Evolutionary conservation across 176 grass and related monocot species (phyloP).

Genomic region (Carex littledalei): DNA sequence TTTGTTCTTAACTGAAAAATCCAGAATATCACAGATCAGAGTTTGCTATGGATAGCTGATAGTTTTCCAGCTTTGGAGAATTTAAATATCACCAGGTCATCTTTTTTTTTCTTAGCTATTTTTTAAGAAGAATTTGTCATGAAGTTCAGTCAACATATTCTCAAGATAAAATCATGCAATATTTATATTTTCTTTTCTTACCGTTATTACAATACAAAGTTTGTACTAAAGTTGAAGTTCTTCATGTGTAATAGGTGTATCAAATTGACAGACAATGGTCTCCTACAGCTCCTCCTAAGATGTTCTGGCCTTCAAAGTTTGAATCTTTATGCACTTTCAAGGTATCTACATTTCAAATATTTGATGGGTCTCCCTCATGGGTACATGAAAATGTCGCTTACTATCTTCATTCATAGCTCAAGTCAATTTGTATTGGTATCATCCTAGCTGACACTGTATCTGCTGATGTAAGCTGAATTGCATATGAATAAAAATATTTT

Average conservation of each 20-base stretch:
- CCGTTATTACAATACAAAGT: background rate
- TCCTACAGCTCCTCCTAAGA: conserved; percentile 62
- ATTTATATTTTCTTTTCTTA: background rate
- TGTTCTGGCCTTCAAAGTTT: conserved; percentile 78
- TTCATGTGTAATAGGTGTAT: conserved; percentile 50
- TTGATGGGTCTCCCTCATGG: background rate
- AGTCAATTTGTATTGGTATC: background rate
- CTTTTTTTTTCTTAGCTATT: background rate
- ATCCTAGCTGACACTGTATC: background rate
- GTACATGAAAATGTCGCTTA: background rate
- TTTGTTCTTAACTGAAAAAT: conserved; percentile 22
- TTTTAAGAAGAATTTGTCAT: background rate
- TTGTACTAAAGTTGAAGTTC: conserved; percentile 1
- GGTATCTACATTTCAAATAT: conserved; percentile 31
- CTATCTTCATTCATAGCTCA: background rate
- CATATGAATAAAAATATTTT: background rate
- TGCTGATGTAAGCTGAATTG: background rate
- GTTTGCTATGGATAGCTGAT: conserved; percentile 54
- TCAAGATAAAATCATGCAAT: background rate
- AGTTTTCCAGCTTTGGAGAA: conserved; percentile 54
- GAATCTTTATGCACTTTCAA: conserved; percentile 90
- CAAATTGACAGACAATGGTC: conserved; percentile 77
- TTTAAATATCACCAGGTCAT: conserved; percentile 84
- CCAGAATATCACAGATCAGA: conserved; percentile 72
- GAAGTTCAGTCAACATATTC: background rate